Percentiles rank a stretch among this genome's conserved stretches.
Conservation (phyloP, 2,329 filamentous ascomycete genomes). For the Capronia americana region DNA sequence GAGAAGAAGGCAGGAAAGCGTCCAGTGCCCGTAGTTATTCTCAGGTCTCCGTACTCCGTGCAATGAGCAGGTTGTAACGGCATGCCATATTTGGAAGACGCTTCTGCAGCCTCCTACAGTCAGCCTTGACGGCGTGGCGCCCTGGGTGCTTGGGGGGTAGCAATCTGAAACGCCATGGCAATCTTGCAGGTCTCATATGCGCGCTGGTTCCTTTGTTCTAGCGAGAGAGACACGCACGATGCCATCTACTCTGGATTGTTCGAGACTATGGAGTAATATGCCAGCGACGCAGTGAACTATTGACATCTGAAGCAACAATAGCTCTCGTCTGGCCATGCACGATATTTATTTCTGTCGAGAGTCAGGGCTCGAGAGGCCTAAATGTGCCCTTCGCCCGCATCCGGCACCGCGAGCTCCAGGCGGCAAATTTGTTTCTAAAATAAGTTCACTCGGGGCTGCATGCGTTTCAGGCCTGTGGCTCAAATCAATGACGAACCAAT, state of each 20-base stretch:
- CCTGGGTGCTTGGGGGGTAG: conserved; percentile 18
- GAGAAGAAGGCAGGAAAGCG: background rate
- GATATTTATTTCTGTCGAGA: conserved; percentile 4
- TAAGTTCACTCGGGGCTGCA: background rate
- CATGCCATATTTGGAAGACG: conserved; percentile 4
- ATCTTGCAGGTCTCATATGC: conserved; percentile 25
- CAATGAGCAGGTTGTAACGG: conserved; percentile 1
- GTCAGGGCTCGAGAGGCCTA: background rate
- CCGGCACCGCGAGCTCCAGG: background rate
- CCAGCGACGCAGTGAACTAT: conserved; percentile 9
- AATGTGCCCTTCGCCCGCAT: background rate
- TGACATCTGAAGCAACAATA: conserved; percentile 11
- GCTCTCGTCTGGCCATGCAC: background rate
- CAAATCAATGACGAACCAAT: conserved; percentile 17
- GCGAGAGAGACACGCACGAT: background rate
- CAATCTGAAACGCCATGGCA: conserved; percentile 34
- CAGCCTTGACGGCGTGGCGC: conserved; percentile 13
- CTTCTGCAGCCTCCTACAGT: conserved; percentile 8
- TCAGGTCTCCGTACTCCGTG: background rate
- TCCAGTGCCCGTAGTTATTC: conserved; percentile 3
- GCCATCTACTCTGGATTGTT: conserved; percentile 2
- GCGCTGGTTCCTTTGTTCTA: conserved; percentile 11
- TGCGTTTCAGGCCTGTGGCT: conserved; percentile 29
- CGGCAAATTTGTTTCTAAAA: conserved; percentile 1
- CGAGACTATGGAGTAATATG: background rate